Evolutionary conservation across 441 rosid species (phyloP).

Genomic region (Gossypium schwendimanii): DNA sequence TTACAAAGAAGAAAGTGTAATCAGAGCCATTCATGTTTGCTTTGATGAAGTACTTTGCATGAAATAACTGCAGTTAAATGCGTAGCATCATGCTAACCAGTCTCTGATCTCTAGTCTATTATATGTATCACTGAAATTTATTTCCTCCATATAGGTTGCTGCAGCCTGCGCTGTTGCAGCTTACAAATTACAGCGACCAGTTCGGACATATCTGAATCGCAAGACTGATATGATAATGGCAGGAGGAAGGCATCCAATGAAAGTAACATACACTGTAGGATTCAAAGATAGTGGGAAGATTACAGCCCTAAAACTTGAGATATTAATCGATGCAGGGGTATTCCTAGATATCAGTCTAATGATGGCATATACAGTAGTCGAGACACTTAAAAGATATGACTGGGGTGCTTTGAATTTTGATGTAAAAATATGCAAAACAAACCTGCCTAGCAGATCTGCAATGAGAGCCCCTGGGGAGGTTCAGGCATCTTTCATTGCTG

Average conservation of each 20-base stretch:
- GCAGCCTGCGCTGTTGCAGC: slow-evolving; percentile 91
- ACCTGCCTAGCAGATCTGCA: slow-evolving; percentile 61
- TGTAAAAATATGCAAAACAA: slow-evolving; percentile 74
- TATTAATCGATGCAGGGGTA: slow-evolving; percentile 64
- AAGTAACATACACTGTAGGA: slow-evolving; percentile 72
- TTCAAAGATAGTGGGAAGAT: slow-evolving; percentile 82
- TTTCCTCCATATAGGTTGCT: slow-evolving; percentile 40
- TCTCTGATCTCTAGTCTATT: not conserved
- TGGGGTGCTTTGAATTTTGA: slow-evolving; percentile 83
- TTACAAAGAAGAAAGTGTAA: not conserved
- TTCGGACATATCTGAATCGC: slow-evolving; percentile 59
- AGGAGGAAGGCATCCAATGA: slow-evolving; percentile 97
- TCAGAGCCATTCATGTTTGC: not conserved
- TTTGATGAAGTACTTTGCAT: not conserved
- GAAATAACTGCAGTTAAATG: not conserved
- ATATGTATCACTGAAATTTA: not conserved
- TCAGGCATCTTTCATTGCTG: slow-evolving; percentile 75
- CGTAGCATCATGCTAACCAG: not conserved
- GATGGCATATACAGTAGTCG: slow-evolving; percentile 31
- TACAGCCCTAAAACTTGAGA: slow-evolving; percentile 56
- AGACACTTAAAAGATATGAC: slow-evolving; percentile 57
- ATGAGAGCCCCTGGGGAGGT: slow-evolving; percentile 87
- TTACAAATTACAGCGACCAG: slow-evolving; percentile 56
- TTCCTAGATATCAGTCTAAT: slow-evolving; percentile 51
- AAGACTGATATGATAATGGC: slow-evolving; percentile 79